Base-by-base conservation (phyloP, 352 stramenopile species). In the Globisporangium solare region DNA sequence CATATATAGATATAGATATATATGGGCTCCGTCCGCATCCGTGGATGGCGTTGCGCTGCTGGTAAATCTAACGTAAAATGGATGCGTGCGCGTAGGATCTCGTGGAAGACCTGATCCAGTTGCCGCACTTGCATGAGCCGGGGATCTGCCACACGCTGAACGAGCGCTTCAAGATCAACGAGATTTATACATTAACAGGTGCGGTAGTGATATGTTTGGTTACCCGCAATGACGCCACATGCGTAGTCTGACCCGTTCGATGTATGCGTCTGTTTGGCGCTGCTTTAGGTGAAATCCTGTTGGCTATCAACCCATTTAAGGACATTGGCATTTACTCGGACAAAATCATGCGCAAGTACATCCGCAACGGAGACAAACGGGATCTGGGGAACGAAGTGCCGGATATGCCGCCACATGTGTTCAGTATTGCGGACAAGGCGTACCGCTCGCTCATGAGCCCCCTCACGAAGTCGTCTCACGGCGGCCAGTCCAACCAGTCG, bases 71-170 rank as follows among this genome's bases (percentile, higher is more conserved):
- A 11, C 27, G 43, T 50, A 35, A 35, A 31, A 20, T 13, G 21
- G 12, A 45, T 57, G 31, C 51, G 14, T 47, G 18, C 20, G 13
- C 32, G 13, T 56, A 85, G 74, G 81, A 94, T 65, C 67, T 92
- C 39, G 83, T 94, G 41, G 86, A 95, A 64, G 94, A 98, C 70
- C 71, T 98, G 55, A 97, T 98, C 67, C 83, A 88, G 61, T 65
- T 98, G 15, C 92, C 90, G 18, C 88, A 98, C 64, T 65, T 98
- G 18, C 92, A 98, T 68, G 94, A 98, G 63, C 90, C 94, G 5
- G 90, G 92, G 21, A 98, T 98, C 63, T 86, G 96, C 40, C 92
- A 98, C 73, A 96, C 83, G 43, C 64, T 98, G 17, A 89, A 91
- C 47, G 81, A 95, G 61, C 83, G 94, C 48, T 98, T 98, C 67